Base-by-base conservation (phyloP, 257 asterid genomes). In the Rubia yunnanensis region DNA sequence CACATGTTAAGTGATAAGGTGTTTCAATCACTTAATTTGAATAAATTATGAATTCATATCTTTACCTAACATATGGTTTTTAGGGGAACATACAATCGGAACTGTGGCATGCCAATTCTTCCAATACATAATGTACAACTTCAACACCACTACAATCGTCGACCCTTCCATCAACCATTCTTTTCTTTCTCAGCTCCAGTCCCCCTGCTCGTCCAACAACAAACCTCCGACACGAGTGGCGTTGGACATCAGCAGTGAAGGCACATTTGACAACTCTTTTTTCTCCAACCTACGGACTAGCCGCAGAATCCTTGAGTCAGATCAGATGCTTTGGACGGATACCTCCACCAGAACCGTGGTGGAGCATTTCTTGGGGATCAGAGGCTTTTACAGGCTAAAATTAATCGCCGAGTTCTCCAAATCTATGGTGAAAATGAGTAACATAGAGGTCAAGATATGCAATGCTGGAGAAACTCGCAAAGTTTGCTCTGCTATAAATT, bases 11-110 rank as follows among this genome's bases (percentile, higher is more conserved):
- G n/a, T n/a, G n/a, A n/a, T n/a, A n/a, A n/a, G n/a, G n/a, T n/a
- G n/a, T n/a, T n/a, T n/a, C n/a, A n/a, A n/a, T n/a, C n/a, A n/a
- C n/a, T n/a, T n/a, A n/a, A n/a, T n/a, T n/a, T n/a, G n/a, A n/a
- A n/a, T n/a, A n/a, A n/a, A n/a, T n/a, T n/a, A n/a, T n/a, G n/a
- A n/a, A n/a, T n/a, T 35, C 9, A 35, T 35, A 35, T 3, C 9
- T 35, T 35, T 3, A 35, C 39, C 39, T 35, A 35, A 35, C 39
- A 9, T 35, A 8, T 55, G 15, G 2, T 30, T 48, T 1, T 18
- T 48, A 89, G 95, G 95, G 1, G 95, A 86, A 3, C 97, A 90
- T 74, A 86, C 98, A 9, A 86, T 91, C 2, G 98, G 98, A n/a
- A 86, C 96, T 7, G 13, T 88, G 11, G 95, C 89, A 0, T 92